phyloP scores from a whole-genome alignment of 768 basidiomycete genomes.

The Pulveroboletus sp. region DNA sequence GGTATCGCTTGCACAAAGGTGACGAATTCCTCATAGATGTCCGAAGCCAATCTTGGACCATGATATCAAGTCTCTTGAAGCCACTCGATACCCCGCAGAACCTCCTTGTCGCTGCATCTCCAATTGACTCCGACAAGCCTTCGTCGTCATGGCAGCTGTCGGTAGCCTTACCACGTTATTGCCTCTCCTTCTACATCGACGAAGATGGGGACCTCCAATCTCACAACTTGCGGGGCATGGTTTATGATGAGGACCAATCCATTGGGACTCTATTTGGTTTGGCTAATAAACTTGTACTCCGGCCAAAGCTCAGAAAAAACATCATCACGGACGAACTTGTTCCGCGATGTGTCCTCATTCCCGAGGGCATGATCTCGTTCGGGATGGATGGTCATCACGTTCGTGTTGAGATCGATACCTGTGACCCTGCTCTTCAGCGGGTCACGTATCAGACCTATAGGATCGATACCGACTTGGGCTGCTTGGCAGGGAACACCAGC shows the following conservation, averaged over 20 bases:
- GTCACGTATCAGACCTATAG: conserved; percentile 27
- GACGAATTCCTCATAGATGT: conserved; percentile 21
- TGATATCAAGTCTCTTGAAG: conserved; percentile 22
- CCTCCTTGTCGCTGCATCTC: conserved; percentile 17
- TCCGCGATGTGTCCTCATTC: conserved; percentile 34
- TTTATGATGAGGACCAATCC: conserved; percentile 39
- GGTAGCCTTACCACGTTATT: conserved; percentile 37
- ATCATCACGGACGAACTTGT: background rate
- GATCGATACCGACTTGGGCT: conserved; percentile 29
- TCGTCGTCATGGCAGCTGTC: conserved; percentile 13
- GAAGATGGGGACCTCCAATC: conserved; percentile 34
- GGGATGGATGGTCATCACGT: conserved; percentile 13
- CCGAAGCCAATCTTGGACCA: conserved; percentile 23
- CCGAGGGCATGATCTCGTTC: conserved; percentile 28
- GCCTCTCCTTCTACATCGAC: conserved; percentile 38
- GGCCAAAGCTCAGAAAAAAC: conserved; percentile 14
- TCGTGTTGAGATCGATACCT: conserved; percentile 8
- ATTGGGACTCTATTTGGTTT: conserved; percentile 44
- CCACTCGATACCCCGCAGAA: conserved; percentile 22
- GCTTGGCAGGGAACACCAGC: conserved; percentile 24
- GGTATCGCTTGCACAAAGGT: conserved; percentile 7
- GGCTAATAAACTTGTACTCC: conserved; percentile 37
- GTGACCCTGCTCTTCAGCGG: background rate
- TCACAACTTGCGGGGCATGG: conserved; percentile 37
- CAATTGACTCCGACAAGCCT: background rate